Conservation (phyloP, 257 asterid species). For the Rehmannia glutinosa region DNA sequence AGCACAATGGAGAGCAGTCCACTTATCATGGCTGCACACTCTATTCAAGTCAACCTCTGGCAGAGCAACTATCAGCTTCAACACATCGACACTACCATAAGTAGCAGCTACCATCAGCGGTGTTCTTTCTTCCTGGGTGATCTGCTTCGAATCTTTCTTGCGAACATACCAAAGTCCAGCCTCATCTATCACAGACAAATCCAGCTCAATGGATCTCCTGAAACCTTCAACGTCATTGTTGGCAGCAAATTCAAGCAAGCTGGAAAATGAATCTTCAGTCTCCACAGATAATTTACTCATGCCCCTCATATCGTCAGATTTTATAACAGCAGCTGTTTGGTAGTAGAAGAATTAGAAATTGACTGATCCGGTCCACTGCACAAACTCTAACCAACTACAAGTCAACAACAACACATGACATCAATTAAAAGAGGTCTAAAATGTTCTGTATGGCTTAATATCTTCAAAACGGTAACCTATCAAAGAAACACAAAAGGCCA, state of each 20-base stretch:
- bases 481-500: no score
- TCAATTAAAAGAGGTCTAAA: no score
- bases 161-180: constrained; percentile 79
- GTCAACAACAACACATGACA: constrained; percentile 7
- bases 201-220: constrained; percentile 63
- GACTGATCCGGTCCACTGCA: constrained; percentile 50
- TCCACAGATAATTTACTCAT: constrained; percentile 46
- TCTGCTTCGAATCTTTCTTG: constrained; percentile 62
- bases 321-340: constrained; percentile 16
- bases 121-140: constrained; percentile 64
- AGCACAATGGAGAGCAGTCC: constrained; percentile 98
- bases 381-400: constrained; percentile 50
- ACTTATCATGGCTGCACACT: constrained; percentile 63
- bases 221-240: constrained; percentile 72
- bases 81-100: constrained; percentile 75
- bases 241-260: constrained; percentile 84
- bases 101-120: constrained; percentile 94
- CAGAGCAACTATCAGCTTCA: constrained; percentile 69
- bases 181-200: constrained; percentile 67
- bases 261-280: constrained; percentile 66
- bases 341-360: constrained; percentile 24
- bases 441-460: no score
- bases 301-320: constrained; percentile 30
- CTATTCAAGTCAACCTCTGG: constrained; percentile 83
- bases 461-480: no score